Evolutionary conservation across 1,139 yeast genomes (phyloP), one percentile per base, ranked within the genome.

Genomic region (Hansenula lynferdii): DNA sequence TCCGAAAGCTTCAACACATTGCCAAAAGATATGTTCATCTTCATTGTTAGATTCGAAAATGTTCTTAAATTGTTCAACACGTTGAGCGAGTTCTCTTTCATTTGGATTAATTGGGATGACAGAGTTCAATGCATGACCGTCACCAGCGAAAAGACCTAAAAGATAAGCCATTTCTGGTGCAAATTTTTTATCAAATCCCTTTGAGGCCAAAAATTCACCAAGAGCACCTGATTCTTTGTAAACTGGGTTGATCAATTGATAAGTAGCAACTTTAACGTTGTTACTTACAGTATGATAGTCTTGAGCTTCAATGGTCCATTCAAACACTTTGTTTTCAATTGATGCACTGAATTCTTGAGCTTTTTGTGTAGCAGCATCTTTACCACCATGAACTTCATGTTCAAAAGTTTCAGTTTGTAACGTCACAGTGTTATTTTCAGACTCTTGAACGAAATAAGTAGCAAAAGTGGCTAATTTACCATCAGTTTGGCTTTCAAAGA

Each of bases 231-330:
- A 54, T 37, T 65, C 65, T 16, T 45, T 36, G 23, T 57, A 47
- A 23, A 65, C 57, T 25, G 72, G 72, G 40, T 52, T 52, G 36
- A 60, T 53, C n/a, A 58, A 38, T 51, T 64, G 70, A 28, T 48
- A 43, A 20, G 71, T 53, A 22, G 53, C 46, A 25, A 42, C 38
- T 31, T 56, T 57, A 33, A 60, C 64, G 32, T 43, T 9, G 6
- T 33, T 28, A 18, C 45, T 50, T 24, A 66, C 35, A 14, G 39
- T 31, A 9, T 40, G 41, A 37, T 53, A 53, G 43, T 64, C 61
- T 32, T 53, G 51, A 28, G 67, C 69, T 50, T 64, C 67, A 33
- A 64, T 42, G 27, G 56, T 54, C 72, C 71, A 67, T 21, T 57
- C 55, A 36, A 67, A 42, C 32, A 40, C 37, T 47, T 46, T 21